Base-by-base conservation (phyloP, 2,329 filamentous ascomycete genomes). In the Xylaria polymorpha region DNA sequence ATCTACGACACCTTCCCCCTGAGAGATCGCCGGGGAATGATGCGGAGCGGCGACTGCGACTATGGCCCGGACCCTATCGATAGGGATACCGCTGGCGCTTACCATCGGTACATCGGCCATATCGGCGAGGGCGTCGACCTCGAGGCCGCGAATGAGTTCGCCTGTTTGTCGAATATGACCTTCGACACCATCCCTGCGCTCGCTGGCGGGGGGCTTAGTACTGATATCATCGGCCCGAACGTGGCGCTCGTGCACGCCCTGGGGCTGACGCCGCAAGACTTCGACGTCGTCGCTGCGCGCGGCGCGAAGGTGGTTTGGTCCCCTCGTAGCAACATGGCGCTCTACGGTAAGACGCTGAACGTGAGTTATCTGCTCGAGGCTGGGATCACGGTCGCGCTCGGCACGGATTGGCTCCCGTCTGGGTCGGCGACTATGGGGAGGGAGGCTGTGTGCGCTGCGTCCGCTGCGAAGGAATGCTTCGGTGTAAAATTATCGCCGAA, bases 321-420 rank as follows among this genome's bases (percentile, higher is more conserved):
- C 1, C 77, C 77, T 0, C 71, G 77, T 3, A 77, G 76, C 67
- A 78, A 78, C 62, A 70, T 77, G 15, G 74, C 69, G 22, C 69
- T 78, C 6, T 78, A 78, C 62, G 76, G 77, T 39, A 73, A 71
- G 61, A 78, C 77, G 18, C 66, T 78, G 41, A 69, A 78, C 62
- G 67, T 74, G n/a, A 71, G 39, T 9, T 71, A 71, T n/a, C 61
- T 78, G 10, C 75, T 78, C 0, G 68, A 72, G 5, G 68, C 71
- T 0, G 75, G 72, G 1, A 73, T 77, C 22, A 77, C 74, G 14
- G 75, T 78, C 2, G 76, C 76, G 29, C 71, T 78, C 4, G 77
- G 77, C 9, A 77, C 74, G 2, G 77, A 78, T 64, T 78, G 77
- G 74, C 70, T 76, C 32, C 75, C 73, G 1, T 76, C 74, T 0